Evolutionary conservation across 768 basidiomycete species (phyloP), one percentile per base, ranked within the genome.

Genomic region (Pholiota microspora): DNA sequence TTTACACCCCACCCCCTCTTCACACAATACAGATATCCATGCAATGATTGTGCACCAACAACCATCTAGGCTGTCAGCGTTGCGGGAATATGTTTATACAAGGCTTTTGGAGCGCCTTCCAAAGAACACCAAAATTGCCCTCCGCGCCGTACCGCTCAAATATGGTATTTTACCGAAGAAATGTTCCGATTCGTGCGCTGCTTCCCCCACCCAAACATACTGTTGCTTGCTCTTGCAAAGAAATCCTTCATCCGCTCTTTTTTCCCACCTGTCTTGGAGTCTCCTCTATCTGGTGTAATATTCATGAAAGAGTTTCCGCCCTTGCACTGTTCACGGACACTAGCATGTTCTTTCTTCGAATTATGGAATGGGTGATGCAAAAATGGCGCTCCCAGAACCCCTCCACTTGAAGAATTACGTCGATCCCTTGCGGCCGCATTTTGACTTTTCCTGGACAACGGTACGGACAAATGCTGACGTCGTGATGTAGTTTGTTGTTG

Each of bases 261-360:
- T 45, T 53, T 64, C 12, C 53, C 54, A 35, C 59, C 54, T 49
- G 51, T 44, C 24, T 51, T 55, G n/a, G 50, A 47, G 34, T 35
- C 55, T 23, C 28, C 53, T 58, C 52, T 60, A 27, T 71, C 69
- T 23, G 69, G 71, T 18, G 70, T 71, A 50, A 75, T 69, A 54
- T 73, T 68, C 28, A 75, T 75, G 56, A 75, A 75, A 7, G 74
- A 74, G 50, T 56, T 67, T 2, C 68, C 64, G 5, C 56, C 51
- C 8, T 60, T 57, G 9, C 54, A 49, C 31, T 49, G 15, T 31
- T 55, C 42, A 42, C 58, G 34, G 54, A 47, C 40, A 18, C 40
- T 12, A 44, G 42, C 35, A 18, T 36, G 12, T 31, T 24, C 27
- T 42, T 59, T 45, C 3, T 51, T 35, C 12, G 46, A 21, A 53